phyloP scores from a whole-genome alignment of 352 stramenopile species.

The Phytophthora sp. region DNA sequence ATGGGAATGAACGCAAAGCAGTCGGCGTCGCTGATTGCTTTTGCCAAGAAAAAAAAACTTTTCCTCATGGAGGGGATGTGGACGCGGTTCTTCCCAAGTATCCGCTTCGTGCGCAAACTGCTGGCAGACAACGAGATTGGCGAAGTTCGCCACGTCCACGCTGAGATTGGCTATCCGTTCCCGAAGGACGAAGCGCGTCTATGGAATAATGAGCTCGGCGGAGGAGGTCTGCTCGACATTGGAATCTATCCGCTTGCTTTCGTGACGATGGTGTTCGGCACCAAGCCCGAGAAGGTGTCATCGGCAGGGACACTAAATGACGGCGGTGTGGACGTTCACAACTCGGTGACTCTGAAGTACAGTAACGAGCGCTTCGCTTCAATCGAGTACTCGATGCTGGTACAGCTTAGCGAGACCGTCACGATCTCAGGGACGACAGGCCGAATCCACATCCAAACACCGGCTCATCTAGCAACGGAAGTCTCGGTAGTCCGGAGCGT shows the following conservation, averaged over 20 bases:
- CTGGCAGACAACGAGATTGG: slow-evolving; percentile 63
- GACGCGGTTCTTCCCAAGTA: slow-evolving; percentile 86
- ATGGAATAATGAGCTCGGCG: slow-evolving; percentile 77
- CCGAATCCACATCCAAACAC: slow-evolving; percentile 63
- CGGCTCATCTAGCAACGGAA: slow-evolving; percentile 61
- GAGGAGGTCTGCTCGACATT: slow-evolving; percentile 74
- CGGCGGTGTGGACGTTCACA: slow-evolving; percentile 61
- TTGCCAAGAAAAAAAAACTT: slow-evolving; percentile 70
- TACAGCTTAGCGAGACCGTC: slow-evolving; percentile 66
- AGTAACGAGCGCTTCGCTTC: slow-evolving; percentile 56
- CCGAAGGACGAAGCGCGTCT: slow-evolving; percentile 50
- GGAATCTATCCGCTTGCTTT: slow-evolving; percentile 83
- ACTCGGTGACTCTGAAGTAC: slow-evolving; percentile 71
- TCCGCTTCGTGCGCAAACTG: slow-evolving; percentile 67
- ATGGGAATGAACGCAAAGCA: slow-evolving; percentile 89
- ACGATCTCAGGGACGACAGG: slow-evolving; percentile 80
- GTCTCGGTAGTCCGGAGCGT: slow-evolving; percentile 50
- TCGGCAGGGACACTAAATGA: slow-evolving; percentile 31
- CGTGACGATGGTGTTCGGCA: slow-evolving; percentile 65
- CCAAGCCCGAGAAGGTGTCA: slow-evolving; percentile 47
- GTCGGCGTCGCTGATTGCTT: slow-evolving; percentile 61
- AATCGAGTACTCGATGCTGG: slow-evolving; percentile 72
- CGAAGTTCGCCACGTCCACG: slow-evolving; percentile 69
- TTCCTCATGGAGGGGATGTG: slow-evolving; percentile 90
- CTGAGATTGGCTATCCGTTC: slow-evolving; percentile 75